These are phyloP conservation scores for Cystofilobasidium ferigula DNA, from an alignment of 768 basidiomycete species.

Conservation along the genomic window DNA sequence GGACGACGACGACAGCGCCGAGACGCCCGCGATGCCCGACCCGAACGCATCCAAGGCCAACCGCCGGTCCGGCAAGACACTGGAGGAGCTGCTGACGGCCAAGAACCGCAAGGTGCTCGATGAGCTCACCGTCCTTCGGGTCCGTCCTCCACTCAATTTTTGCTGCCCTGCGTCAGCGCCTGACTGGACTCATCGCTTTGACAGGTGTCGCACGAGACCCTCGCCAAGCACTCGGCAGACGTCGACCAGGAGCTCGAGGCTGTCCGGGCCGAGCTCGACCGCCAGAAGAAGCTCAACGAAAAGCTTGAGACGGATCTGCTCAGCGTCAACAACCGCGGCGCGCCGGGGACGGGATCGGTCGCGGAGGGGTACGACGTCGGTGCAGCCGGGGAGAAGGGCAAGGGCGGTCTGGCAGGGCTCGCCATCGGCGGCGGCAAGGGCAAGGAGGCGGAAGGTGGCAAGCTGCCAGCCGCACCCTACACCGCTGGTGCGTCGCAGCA, in stretches of 20 bases:
- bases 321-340: slow-evolving; percentile 54
- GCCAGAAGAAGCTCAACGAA: slow-evolving; percentile 71
- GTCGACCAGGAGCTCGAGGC: slow-evolving; percentile 51
- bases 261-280: slow-evolving; percentile 57
- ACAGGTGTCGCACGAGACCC: slow-evolving; percentile 68
- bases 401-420: slow-evolving; percentile 59
- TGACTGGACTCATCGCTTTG: no score
- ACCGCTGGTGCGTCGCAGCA: slow-evolving; percentile 37
- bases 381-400: slow-evolving; percentile 33
- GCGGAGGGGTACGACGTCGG: background rate
- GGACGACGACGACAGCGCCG: slow-evolving; percentile 29
- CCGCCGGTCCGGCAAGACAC: slow-evolving; percentile 56
- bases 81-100: slow-evolving; percentile 78
- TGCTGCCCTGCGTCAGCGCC: no score
- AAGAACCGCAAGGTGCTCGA: slow-evolving; percentile 91
- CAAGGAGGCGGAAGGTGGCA: background rate
- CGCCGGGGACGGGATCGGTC: background rate
- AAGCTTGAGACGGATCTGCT: slow-evolving; percentile 83
- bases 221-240: slow-evolving; percentile 56
- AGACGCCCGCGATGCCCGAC: slow-evolving; percentile 57
- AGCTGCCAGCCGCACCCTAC: background rate
- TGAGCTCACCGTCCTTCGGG: slow-evolving; percentile 82
- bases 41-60: slow-evolving; percentile 81
- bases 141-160: no score
- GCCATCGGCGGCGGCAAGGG: slow-evolving; percentile 47